These are phyloP conservation scores for Lachnellula arida DNA, from an alignment of 2,329 filamentous ascomycete genomes.

Conservation along the genomic window DNA sequence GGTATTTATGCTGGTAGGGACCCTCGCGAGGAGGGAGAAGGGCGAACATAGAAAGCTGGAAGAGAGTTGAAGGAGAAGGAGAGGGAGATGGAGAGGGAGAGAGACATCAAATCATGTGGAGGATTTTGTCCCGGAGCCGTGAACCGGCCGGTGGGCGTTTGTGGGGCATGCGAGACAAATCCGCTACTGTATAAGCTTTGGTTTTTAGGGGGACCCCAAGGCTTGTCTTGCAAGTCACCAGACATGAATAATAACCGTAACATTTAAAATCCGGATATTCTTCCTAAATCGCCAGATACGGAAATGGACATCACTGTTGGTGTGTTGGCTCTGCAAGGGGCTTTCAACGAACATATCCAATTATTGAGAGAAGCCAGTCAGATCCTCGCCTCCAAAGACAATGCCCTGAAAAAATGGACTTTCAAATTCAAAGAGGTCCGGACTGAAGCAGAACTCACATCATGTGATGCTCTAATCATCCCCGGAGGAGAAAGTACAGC, in stretches of 20 bases:
- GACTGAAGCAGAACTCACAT: slow-evolving; percentile 62
- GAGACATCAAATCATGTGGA: slow-evolving; percentile 7
- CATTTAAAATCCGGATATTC: neutral
- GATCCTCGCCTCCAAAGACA: slow-evolving; percentile 35
- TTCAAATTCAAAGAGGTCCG: slow-evolving; percentile 81
- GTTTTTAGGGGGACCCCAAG: neutral
- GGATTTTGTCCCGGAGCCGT: neutral
- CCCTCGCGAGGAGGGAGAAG: slow-evolving; percentile 29
- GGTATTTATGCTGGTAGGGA: slow-evolving; percentile 3
- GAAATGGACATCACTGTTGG: slow-evolving; percentile 47
- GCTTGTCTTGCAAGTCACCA: slow-evolving; percentile 5
- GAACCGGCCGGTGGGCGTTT: too few relatives aligned
- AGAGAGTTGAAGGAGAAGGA: slow-evolving; percentile 1
- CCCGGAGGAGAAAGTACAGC: slow-evolving; percentile 95
- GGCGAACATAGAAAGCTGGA: slow-evolving; percentile 18
- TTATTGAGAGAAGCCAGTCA: slow-evolving; percentile 65
- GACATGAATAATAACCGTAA: slow-evolving; percentile 1
- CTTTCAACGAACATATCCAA: slow-evolving; percentile 82
- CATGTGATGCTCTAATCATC: slow-evolving; percentile 79
- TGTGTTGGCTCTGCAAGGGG: slow-evolving; percentile 78
- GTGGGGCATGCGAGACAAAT: too few relatives aligned
- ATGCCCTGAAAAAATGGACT: slow-evolving; percentile 16
- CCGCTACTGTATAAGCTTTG: neutral
- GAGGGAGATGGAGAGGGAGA: neutral
- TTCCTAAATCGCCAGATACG: neutral